phyloP scores from a whole-genome alignment of 2,329 filamentous ascomycete species.

The Trichoderma polysporum region DNA sequence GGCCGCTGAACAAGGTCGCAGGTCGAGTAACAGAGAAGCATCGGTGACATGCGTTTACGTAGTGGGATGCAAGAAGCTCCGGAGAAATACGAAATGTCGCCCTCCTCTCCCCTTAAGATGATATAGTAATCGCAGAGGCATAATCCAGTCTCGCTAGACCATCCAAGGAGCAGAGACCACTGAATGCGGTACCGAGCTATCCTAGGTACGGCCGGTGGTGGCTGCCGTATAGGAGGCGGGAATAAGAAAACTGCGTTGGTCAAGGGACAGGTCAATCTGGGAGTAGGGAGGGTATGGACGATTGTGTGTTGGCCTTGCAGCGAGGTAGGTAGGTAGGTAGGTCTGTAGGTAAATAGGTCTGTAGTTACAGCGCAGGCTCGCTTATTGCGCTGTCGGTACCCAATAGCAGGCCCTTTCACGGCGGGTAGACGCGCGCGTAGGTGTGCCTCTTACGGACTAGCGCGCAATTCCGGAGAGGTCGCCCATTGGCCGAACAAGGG shows the following conservation, averaged over 20 bases:
- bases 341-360: constrained; percentile 16
- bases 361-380: constrained; percentile 28
- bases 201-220: background rate
- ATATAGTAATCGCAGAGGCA: background rate
- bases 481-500: constrained; percentile 29
- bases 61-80: background rate
- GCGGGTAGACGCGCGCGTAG: constrained; percentile 35
- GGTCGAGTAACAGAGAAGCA: background rate
- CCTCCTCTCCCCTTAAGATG: background rate
- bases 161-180: background rate
- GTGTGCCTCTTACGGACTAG: constrained; percentile 25
- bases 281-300: constrained; percentile 16
- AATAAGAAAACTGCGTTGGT: constrained; percentile 12
- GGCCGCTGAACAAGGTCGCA: constrained; percentile 1
- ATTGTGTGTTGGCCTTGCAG: constrained; percentile 32
- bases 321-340: background rate
- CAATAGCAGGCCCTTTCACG: constrained; percentile 29
- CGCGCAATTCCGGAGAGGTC: constrained; percentile 26
- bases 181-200: background rate
- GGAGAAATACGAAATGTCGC: background rate
- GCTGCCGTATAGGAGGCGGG: background rate
- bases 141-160: background rate
- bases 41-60: background rate
- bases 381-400: constrained; percentile 33
- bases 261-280: background rate